Conservation (phyloP, 2,329 filamentous ascomycete species). For the Microcyclosporella mali region DNA sequence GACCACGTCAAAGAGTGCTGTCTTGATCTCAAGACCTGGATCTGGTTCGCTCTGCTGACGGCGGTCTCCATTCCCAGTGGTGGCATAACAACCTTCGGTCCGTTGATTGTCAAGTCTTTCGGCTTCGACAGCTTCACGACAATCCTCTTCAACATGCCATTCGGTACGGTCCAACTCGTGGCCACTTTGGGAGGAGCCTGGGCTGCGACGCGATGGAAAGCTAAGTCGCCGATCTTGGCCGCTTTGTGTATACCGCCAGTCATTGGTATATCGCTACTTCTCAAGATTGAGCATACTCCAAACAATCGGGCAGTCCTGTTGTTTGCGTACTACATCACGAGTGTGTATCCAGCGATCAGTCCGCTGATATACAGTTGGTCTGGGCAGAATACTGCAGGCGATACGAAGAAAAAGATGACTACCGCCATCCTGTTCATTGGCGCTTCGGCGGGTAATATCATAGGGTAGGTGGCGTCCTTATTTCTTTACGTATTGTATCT, state of each 20-base stretch:
- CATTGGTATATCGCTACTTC: constrained; percentile 49
- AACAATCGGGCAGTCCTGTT: constrained; percentile 47
- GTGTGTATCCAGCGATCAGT: constrained; percentile 55
- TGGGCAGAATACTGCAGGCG: constrained; percentile 58
- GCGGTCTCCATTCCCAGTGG: constrained; percentile 54
- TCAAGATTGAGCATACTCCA: constrained; percentile 42
- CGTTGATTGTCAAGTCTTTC: constrained; percentile 53
- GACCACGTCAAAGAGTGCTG: constrained; percentile 50
- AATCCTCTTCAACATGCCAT: constrained; percentile 57
- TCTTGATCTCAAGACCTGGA: constrained; percentile 55
- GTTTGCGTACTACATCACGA: constrained; percentile 55
- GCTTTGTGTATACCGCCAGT: constrained; percentile 53
- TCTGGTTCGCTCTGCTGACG: constrained; percentile 39
- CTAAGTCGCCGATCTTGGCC: constrained; percentile 51
- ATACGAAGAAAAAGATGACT: constrained; percentile 63
- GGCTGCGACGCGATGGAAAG: constrained; percentile 49
- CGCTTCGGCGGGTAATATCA: constrained; percentile 59
- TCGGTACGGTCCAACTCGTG: constrained; percentile 55
- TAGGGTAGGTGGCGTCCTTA: constrained; percentile 37
- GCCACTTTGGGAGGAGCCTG: constrained; percentile 54
- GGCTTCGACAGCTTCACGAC: constrained; percentile 52
- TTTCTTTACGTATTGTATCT: not conserved
- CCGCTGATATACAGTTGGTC: constrained; percentile 58
- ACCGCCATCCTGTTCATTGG: constrained; percentile 61
- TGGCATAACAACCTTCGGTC: constrained; percentile 54